Base-by-base conservation (phyloP, 495 filamentous ascomycete species). In the Bathelium albidoporum region DNA sequence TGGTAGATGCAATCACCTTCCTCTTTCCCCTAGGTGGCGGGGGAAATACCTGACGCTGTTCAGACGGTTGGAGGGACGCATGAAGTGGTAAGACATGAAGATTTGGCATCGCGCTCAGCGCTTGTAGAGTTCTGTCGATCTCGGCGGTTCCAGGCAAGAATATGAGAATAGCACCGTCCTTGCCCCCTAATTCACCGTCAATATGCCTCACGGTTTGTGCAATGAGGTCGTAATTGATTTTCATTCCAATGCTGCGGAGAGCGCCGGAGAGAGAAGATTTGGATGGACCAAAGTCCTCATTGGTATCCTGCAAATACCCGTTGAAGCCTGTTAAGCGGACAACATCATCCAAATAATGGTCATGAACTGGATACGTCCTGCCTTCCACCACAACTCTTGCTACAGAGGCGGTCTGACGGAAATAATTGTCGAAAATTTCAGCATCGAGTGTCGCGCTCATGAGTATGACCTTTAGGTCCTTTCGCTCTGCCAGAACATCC, bases 391-490 rank as follows among this genome's bases (percentile, higher is more conserved):
- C 87, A 14, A 97, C 85, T 62, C 83, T 64, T 1, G 87, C 89
- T 62, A 97, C 91, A 14, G 77, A 78, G 16, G 82, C 82, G 7
- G 31, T 43, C 4, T 32, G 31, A 1, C 29, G 31, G 72, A 98
- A 97, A 73, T 98, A 98, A 39, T 81, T 77, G 62, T 84, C 85
- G 73, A 97, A 98, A 3, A 92, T 84, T 2, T 83, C 80, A 11
- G 95, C 92, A 74, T 98, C 94, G 2, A 98, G 83, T 7, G 94
- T 98, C 14, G 94, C 94, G 72, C 90, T 95, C 95, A 98, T 98
- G n/a, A 98, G 79, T 41, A 98, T 86, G 44, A 98, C 85, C 74
- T 91, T 96, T 9, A 98, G 76, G 64, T 97, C 91, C 64, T 85
- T 85, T 58, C 90, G 83, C 66, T 80, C 77, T 52, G 80, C 82